Conservation (phyloP, 2,329 filamentous ascomycete genomes). For the Aspergillus brasiliensis region DNA sequence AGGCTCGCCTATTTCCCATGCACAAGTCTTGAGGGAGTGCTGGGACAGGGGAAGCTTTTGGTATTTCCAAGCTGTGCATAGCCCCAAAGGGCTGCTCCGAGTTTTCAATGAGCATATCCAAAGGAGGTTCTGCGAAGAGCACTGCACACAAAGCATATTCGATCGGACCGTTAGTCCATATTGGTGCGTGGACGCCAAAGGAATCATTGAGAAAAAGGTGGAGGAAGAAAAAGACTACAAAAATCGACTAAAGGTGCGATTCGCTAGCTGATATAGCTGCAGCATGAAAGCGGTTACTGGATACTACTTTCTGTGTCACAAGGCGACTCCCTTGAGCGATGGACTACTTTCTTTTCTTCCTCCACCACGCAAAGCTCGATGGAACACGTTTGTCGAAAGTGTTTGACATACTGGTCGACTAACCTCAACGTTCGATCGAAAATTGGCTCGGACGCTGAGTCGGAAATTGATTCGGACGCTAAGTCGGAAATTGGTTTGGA, state of each 20-base stretch:
- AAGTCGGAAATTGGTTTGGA: no score
- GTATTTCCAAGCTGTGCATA: conserved; percentile 30
- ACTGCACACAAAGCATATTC: conserved; percentile 18
- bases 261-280: no score
- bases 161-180: conserved; percentile 17
- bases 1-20: conserved; percentile 4
- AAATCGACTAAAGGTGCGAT: conserved; percentile 11
- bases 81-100: conserved; percentile 27
- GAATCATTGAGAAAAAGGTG: conserved; percentile 18
- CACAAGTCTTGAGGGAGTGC: conserved; percentile 25
- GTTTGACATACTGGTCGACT: no score
- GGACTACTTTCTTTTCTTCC: no score
- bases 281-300: no score
- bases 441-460: no score
- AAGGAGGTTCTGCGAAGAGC: conserved; percentile 12
- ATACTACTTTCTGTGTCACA: no score
- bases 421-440: no score
- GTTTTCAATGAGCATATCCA: conserved; percentile 32
- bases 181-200: conserved; percentile 11
- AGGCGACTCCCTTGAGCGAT: no score
- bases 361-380: no score
- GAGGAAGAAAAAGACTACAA: conserved; percentile 21
- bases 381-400: no score
- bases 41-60: conserved; percentile 31
- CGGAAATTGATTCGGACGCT: no score